A percentile compares a stretch with the other conserved stretches of the same genome.
Evolutionary conservation across 2,329 filamentous ascomycete species (phyloP).

Genomic region (Penicillium aurantiogriseum): DNA sequence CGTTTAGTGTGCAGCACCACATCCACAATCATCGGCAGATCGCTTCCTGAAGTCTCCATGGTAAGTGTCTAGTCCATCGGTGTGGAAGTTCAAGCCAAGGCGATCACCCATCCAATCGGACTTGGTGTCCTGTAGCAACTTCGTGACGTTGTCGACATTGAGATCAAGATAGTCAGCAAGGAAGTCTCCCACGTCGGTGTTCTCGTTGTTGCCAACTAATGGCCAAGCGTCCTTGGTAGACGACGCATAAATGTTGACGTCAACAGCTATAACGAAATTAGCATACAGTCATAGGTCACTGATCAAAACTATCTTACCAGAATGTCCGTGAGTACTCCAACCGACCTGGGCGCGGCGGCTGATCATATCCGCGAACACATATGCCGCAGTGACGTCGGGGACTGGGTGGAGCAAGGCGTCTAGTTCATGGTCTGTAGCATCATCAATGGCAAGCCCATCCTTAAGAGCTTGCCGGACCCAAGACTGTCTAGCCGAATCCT

Average conservation of each 20-base stretch:
- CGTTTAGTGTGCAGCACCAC: conserved; percentile 26
- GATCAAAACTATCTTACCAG: conserved; percentile 39
- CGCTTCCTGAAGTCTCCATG: conserved; percentile 46
- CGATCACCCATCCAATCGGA: conserved; percentile 44
- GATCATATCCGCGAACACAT: conserved; percentile 77
- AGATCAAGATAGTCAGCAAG: conserved; percentile 75
- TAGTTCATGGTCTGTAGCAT: conserved; percentile 71
- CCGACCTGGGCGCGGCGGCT: conserved; percentile 84
- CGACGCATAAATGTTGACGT: conserved; percentile 94
- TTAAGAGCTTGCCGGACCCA: conserved; percentile 68
- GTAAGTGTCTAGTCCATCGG: conserved; percentile 44
- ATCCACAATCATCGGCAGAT: conserved; percentile 34
- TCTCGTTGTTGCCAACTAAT: conserved; percentile 85
- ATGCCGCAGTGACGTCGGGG: conserved; percentile 56
- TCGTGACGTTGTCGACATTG: conserved; percentile 74
- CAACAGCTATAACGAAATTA: conserved; percentile 60
- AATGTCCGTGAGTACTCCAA: conserved; percentile 93
- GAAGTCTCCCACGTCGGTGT: conserved; percentile 86
- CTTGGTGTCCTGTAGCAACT: conserved; percentile 57
- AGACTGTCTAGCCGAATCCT: conserved; percentile 50
- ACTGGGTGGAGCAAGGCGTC: conserved; percentile 57
- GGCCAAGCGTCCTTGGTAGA: conserved; percentile 61
- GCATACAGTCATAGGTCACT: conserved; percentile 1
- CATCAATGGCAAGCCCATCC: conserved; percentile 70
- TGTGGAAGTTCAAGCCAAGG: conserved; percentile 36